Percentiles rank a stretch among this genome's conserved stretches.
Evolutionary conservation across 768 basidiomycete genomes (phyloP).

Genomic region (Tylopilus sp.): DNA sequence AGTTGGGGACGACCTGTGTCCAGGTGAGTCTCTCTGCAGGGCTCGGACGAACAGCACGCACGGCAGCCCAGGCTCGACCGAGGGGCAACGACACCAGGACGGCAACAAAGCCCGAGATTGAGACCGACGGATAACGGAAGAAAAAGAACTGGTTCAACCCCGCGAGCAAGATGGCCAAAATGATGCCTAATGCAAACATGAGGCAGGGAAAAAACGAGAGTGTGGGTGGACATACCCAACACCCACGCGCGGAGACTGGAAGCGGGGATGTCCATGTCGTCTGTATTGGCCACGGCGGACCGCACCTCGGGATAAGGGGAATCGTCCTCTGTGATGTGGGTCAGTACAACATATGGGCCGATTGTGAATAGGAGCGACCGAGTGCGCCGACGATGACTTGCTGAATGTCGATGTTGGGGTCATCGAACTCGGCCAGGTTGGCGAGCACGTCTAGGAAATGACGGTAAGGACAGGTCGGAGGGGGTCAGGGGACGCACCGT

Average conservation of each 20-base stretch:
- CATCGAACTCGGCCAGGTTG: conserved; percentile 27
- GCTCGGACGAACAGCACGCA: conserved; percentile 4
- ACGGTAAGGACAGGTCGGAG: too few species aligned
- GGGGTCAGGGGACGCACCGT: conserved; percentile 4
- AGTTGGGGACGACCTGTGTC: conserved; percentile 44
- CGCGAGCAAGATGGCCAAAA: conserved; percentile 58
- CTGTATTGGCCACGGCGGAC: conserved; percentile 70
- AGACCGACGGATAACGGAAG: conserved; percentile 57
- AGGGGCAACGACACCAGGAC: conserved; percentile 69
- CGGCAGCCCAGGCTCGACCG: conserved; percentile 60
- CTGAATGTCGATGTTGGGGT: conserved; percentile 35
- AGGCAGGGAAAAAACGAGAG: too few species aligned
- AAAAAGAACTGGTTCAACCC: conserved; percentile 80
- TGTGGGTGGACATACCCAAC: conserved; percentile 42
- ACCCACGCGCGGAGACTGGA: conserved; percentile 59
- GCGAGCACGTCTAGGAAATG: conserved; percentile 9
- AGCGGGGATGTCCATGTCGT: conserved; percentile 62
- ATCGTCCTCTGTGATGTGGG: conserved; percentile 67
- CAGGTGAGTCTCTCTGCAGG: not conserved
- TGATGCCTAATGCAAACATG: too few species aligned
- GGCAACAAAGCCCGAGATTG: conserved; percentile 51
- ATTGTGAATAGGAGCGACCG: too few species aligned
- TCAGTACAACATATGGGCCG: too few species aligned
- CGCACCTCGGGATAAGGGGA: conserved; percentile 85
- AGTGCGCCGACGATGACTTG: conserved; percentile 9